Evolutionary conservation across 805 yeast species (phyloP).

Genomic region (Lipomyces yamanashiensis): DNA sequence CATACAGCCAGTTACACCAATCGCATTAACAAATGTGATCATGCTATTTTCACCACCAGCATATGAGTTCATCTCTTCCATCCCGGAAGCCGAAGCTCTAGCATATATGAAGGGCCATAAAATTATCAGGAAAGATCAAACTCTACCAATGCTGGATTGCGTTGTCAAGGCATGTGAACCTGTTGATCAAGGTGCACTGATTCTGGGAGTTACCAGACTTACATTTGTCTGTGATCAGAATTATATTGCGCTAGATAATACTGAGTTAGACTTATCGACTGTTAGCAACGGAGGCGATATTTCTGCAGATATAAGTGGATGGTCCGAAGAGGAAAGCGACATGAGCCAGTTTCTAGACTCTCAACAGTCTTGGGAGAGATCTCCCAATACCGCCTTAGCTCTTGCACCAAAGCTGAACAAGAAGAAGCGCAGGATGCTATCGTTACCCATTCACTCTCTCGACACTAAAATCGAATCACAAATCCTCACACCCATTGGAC

Average conservation of each 20-base stretch:
- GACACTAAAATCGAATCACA: constrained; percentile 19
- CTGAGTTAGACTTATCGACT: constrained; percentile 30
- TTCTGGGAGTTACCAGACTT: constrained; percentile 52
- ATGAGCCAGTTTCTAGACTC: constrained; percentile 8
- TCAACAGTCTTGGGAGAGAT: constrained; percentile 10
- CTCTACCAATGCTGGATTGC: constrained; percentile 11
- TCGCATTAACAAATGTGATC: constrained; percentile 48
- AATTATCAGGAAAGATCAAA: constrained; percentile 11
- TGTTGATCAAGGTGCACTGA: constrained; percentile 65
- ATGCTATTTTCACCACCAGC: constrained; percentile 54
- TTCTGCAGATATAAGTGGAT: constrained; percentile 25
- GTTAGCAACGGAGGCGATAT: constrained; percentile 3
- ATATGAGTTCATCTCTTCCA: constrained; percentile 50
- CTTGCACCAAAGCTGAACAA: constrained; percentile 15
- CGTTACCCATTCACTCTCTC: constrained; percentile 34
- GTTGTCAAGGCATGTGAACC: constrained; percentile 61
- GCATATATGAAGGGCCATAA: constrained; percentile 32
- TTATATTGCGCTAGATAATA: constrained; percentile 30
- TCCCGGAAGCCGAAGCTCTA: constrained; percentile 46
- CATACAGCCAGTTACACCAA: constrained; percentile 35
- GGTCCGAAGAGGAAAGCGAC: constrained; percentile 17
- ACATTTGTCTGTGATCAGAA: constrained; percentile 52
- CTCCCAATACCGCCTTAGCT: constrained; percentile 6
- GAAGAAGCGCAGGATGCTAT: constrained; percentile 24
- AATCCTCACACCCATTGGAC: constrained; percentile 19